Percentiles rank a stretch among this genome's conserved stretches.
These are phyloP conservation scores for Corymbia calophylla DNA, from an alignment of 441 rosid species.

Conservation along the genomic window DNA sequence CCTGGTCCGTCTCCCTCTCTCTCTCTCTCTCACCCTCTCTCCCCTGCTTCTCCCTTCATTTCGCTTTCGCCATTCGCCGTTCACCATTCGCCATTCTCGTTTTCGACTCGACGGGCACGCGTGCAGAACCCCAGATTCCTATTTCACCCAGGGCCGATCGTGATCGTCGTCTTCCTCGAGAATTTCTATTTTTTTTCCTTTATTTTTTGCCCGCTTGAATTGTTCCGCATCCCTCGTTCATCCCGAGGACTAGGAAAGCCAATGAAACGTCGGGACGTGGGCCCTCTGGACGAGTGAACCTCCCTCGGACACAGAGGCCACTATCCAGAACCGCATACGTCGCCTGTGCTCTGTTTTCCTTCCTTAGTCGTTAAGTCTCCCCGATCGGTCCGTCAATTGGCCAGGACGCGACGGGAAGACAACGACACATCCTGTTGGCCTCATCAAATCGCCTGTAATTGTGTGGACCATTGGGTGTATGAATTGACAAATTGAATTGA, in stretches of 20 bases:
- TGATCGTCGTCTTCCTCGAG: neutral
- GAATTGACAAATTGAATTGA: neutral
- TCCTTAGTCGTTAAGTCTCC: neutral
- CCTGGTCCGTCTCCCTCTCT: slow-evolving; percentile 27
- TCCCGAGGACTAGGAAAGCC: neutral
- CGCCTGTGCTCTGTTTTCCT: neutral
- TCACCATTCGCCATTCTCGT: neutral
- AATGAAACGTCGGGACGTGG: neutral
- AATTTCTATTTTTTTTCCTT: neutral
- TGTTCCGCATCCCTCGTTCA: neutral
- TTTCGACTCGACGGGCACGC: neutral
- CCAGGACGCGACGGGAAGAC: neutral
- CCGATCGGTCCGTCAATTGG: neutral
- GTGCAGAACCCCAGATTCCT: neutral
- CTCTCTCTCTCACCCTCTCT: neutral
- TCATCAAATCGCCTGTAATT: neutral
- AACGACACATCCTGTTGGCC: neutral
- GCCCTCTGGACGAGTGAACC: neutral
- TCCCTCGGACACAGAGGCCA: neutral
- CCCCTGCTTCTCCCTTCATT: neutral
- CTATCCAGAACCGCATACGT: neutral
- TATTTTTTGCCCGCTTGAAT: neutral
- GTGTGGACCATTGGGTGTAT: neutral
- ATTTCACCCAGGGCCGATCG: neutral
- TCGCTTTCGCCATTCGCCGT: neutral